Evolutionary conservation across 345 rosid genomes (phyloP).

Genomic region (Lumnitzera littorea): DNA sequence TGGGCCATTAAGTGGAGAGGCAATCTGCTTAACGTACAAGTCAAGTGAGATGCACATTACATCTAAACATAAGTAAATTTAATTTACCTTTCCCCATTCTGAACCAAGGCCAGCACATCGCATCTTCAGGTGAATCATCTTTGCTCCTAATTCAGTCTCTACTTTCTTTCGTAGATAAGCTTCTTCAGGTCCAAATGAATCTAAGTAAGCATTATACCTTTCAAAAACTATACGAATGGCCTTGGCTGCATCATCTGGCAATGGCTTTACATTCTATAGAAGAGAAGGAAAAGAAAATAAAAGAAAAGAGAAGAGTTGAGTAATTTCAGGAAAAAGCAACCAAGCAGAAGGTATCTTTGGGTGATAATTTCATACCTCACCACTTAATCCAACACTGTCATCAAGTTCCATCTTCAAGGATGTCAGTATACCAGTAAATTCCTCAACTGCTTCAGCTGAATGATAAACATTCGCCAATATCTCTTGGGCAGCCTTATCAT

Average conservation of each 20-base stretch:
- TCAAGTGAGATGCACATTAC: not conserved
- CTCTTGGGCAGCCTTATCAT: slow-evolving; percentile 78
- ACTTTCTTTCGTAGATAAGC: slow-evolving; percentile 75
- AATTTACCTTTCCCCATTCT: slow-evolving; percentile 87
- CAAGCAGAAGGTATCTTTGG: not conserved
- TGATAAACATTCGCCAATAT: slow-evolving; percentile 51
- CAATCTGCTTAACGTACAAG: not conserved
- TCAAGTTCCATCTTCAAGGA: slow-evolving; percentile 82
- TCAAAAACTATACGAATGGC: slow-evolving; percentile 55
- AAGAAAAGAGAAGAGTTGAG: slow-evolving; percentile 3
- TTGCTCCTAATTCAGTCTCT: slow-evolving; percentile 86
- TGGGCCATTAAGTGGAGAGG: not conserved
- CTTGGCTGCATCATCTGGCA: slow-evolving; percentile 36
- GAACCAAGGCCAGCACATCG: slow-evolving; percentile 82
- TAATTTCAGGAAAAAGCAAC: slow-evolving; percentile 8
- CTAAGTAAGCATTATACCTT: slow-evolving; percentile 57
- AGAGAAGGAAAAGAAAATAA: slow-evolving; percentile 11
- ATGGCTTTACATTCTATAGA: slow-evolving; percentile 63
- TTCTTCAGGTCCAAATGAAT: slow-evolving; percentile 73
- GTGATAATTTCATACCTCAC: slow-evolving; percentile 53
- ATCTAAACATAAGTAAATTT: not conserved
- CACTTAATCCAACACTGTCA: slow-evolving; percentile 75
- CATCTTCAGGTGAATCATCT: slow-evolving; percentile 97
- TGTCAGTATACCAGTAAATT: slow-evolving; percentile 61
- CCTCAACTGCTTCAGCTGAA: slow-evolving; percentile 90